Evolutionary conservation across 495 filamentous ascomycete species (phyloP).

Genomic region (Podospora didyma): DNA sequence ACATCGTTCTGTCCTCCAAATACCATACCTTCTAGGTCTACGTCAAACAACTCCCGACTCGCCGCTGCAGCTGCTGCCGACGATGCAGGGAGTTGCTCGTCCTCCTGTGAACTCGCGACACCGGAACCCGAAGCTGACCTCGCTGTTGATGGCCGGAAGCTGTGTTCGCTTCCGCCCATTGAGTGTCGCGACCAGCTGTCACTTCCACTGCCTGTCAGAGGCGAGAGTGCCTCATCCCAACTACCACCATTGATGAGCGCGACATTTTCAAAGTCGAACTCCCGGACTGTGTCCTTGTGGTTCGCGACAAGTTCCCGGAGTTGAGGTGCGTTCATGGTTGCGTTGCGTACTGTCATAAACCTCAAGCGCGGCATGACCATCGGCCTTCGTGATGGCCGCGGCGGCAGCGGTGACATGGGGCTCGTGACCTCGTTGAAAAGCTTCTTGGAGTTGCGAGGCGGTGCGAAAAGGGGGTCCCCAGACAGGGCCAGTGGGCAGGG

Average conservation of each 20-base stretch:
- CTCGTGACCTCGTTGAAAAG: slow-evolving; percentile 52
- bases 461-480: slow-evolving; percentile 55
- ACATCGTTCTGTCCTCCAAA: slow-evolving; percentile 33
- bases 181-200: slow-evolving; percentile 42
- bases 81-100: slow-evolving; percentile 27
- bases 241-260: slow-evolving; percentile 55
- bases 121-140: slow-evolving; percentile 17
- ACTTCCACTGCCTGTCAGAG: slow-evolving; percentile 45
- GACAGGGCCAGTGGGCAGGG: slow-evolving; percentile 64
- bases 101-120: slow-evolving; percentile 20
- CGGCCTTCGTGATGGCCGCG: slow-evolving; percentile 40
- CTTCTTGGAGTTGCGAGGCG: slow-evolving; percentile 46
- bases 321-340: slow-evolving; percentile 61
- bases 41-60: slow-evolving; percentile 37
- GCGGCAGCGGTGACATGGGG: slow-evolving; percentile 47
- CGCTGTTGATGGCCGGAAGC: slow-evolving; percentile 15
- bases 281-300: slow-evolving; percentile 59
- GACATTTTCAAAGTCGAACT: slow-evolving; percentile 70
- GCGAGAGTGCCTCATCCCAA: slow-evolving; percentile 73
- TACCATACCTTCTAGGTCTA: slow-evolving; percentile 34
- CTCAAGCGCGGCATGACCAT: slow-evolving; percentile 56
- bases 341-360: slow-evolving; percentile 63
- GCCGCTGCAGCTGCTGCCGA: slow-evolving; percentile 43
- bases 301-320: slow-evolving; percentile 55
- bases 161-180: slow-evolving; percentile 15